Conservation (phyloP, 345 rosid species). For the Eucalyptus cloeziana region DNA sequence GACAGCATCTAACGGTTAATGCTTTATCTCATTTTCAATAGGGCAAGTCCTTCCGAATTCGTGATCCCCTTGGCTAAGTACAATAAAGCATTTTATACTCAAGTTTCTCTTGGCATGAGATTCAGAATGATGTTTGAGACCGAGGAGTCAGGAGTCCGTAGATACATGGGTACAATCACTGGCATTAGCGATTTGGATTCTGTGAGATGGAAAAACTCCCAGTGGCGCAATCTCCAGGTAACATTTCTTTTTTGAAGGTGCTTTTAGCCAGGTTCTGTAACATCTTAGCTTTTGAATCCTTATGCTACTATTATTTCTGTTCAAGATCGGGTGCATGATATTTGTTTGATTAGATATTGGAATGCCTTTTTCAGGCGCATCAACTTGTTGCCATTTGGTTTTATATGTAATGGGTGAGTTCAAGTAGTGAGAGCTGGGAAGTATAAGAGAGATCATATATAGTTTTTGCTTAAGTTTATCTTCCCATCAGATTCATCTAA, state of each 20-base stretch:
- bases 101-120: constrained; percentile 90
- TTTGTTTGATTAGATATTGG: background rate
- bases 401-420: background rate
- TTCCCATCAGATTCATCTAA: background rate
- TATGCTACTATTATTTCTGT: background rate
- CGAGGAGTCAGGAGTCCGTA: constrained; percentile 89
- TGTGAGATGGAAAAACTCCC: constrained; percentile 87
- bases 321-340: background rate
- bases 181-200: constrained; percentile 84
- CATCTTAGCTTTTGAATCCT: background rate
- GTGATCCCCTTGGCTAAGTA: constrained; percentile 95
- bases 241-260: background rate
- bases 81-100: constrained; percentile 75
- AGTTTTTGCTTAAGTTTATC: background rate
- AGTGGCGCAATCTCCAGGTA: constrained; percentile 99
- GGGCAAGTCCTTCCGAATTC: constrained; percentile 96
- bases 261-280: background rate
- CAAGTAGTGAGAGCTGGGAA: background rate
- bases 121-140: constrained; percentile 99
- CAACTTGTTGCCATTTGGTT: background rate
- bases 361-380: background rate
- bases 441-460: background rate
- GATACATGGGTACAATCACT: constrained; percentile 95
- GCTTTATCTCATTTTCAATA: constrained; percentile 13
- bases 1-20: constrained; percentile 3